Evolutionary conservation across 305 asterid genomes (phyloP).

Genomic region (Solanum chacoense): DNA sequence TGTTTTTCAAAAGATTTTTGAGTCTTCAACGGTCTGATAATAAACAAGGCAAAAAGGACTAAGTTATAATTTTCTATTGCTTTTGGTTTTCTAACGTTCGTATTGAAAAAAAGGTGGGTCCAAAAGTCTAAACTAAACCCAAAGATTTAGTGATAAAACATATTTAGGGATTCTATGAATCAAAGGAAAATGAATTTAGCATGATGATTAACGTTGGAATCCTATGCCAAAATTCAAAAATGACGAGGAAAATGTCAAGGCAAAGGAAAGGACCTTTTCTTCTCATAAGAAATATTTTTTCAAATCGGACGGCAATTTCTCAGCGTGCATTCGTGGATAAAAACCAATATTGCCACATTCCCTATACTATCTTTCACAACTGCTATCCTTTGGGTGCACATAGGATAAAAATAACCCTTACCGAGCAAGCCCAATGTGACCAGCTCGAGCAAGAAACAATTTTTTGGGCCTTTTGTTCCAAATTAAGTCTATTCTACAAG

Average conservation of each 20-base stretch:
- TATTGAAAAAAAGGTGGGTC: constrained; percentile 31
- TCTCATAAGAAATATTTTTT: background rate
- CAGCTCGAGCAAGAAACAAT: too few species aligned
- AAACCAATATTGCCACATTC: background rate
- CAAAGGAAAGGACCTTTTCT: background rate
- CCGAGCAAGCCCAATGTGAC: too few species aligned
- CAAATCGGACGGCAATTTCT: background rate
- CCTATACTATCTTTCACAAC: background rate
- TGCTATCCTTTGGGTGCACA: too few species aligned
- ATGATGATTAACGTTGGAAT: background rate
- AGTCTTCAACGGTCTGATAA: constrained; percentile 58
- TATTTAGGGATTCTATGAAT: background rate
- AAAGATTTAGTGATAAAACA: background rate
- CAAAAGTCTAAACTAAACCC: background rate
- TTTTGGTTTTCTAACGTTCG: constrained; percentile 40
- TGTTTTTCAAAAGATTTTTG: constrained; percentile 10
- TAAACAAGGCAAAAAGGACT: constrained; percentile 2
- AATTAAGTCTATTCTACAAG: background rate
- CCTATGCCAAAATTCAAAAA: background rate
- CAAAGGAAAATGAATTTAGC: background rate
- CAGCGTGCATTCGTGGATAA: background rate
- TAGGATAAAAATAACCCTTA: too few species aligned
- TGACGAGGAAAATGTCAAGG: background rate
- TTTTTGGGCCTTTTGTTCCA: too few species aligned
- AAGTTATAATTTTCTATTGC: background rate